These are phyloP conservation scores for Dalbergia cochinchinensis DNA, from an alignment of 306 rosid species.

Conservation along the genomic window DNA sequence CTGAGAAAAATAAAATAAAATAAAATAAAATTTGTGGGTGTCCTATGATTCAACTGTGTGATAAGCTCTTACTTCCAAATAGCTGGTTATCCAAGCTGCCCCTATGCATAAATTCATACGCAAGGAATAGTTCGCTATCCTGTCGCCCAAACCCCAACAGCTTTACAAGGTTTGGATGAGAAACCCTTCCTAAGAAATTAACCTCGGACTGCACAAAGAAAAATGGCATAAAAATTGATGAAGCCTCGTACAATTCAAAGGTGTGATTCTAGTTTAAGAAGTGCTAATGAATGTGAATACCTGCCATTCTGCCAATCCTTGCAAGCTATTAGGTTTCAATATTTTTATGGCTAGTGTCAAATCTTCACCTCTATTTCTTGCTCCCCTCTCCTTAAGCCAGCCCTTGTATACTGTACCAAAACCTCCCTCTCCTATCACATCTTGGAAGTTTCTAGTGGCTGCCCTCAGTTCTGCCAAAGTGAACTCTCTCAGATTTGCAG, in stretches of 20 bases:
- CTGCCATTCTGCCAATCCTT: slow-evolving; percentile 92
- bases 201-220: slow-evolving; percentile 80
- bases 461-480: slow-evolving; percentile 67
- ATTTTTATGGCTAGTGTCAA: slow-evolving; percentile 78
- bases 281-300: slow-evolving; percentile 46
- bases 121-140: slow-evolving; percentile 62
- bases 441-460: slow-evolving; percentile 80
- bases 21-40: too few species aligned
- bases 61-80: slow-evolving; percentile 79
- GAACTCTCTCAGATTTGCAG: slow-evolving; percentile 68
- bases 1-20: not conserved
- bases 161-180: slow-evolving; percentile 91
- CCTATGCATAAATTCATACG: slow-evolving; percentile 80
- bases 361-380: slow-evolving; percentile 49
- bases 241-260: slow-evolving; percentile 14
- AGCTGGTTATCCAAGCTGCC: slow-evolving; percentile 90
- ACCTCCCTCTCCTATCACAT: slow-evolving; percentile 86
- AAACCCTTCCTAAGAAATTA: slow-evolving; percentile 88
- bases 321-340: slow-evolving; percentile 70
- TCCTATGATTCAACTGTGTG: slow-evolving; percentile 25
- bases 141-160: slow-evolving; percentile 76
- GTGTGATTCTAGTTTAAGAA: slow-evolving; percentile 2
- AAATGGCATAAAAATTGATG: slow-evolving; percentile 14
- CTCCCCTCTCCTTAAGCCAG: slow-evolving; percentile 62
- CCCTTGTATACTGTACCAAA: slow-evolving; percentile 93